These are phyloP conservation scores for Gaertneriomyces sp. DNA, from an alignment of 192 early-diverging fungal species.

Conservation along the genomic window DNA sequence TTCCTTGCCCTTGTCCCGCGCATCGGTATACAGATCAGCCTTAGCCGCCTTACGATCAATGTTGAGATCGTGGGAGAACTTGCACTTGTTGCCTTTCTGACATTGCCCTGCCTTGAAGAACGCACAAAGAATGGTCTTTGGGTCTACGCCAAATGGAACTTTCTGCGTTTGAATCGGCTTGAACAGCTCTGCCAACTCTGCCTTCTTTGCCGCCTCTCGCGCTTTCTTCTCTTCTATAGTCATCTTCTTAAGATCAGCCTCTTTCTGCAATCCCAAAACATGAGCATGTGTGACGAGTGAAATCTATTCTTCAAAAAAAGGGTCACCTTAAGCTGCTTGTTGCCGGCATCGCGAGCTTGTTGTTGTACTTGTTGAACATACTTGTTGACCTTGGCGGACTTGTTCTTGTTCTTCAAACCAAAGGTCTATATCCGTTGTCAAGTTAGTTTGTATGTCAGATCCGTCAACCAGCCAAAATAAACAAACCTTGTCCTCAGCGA, in stretches of 20 bases:
- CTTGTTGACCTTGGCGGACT: constrained; percentile 81
- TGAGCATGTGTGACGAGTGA: neutral
- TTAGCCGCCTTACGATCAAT: constrained; percentile 87
- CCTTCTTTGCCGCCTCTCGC: constrained; percentile 81
- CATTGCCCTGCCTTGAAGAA: constrained; percentile 91
- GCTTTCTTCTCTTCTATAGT: constrained; percentile 64
- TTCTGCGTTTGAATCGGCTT: constrained; percentile 80
- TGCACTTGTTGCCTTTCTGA: constrained; percentile 88
- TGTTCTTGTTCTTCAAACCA: constrained; percentile 99
- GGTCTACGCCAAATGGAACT: constrained; percentile 95
- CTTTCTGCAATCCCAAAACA: constrained; percentile 44
- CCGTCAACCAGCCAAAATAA: neutral
- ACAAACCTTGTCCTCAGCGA: constrained; percentile 19
- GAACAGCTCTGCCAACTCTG: constrained; percentile 86
- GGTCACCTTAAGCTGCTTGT: constrained; percentile 39
- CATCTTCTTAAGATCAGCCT: constrained; percentile 64
- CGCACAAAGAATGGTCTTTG: constrained; percentile 90
- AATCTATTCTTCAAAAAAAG: neutral
- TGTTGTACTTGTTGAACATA: constrained; percentile 89
- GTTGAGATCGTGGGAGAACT: constrained; percentile 94
- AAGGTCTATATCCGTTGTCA: constrained; percentile 65
- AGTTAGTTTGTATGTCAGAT: neutral
- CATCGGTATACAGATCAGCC: constrained; percentile 91
- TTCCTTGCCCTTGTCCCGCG: constrained; percentile 56
- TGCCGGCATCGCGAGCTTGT: constrained; percentile 61